Base-by-base conservation (phyloP, 352 stramenopile species). In the Plasmopara halstedii region DNA sequence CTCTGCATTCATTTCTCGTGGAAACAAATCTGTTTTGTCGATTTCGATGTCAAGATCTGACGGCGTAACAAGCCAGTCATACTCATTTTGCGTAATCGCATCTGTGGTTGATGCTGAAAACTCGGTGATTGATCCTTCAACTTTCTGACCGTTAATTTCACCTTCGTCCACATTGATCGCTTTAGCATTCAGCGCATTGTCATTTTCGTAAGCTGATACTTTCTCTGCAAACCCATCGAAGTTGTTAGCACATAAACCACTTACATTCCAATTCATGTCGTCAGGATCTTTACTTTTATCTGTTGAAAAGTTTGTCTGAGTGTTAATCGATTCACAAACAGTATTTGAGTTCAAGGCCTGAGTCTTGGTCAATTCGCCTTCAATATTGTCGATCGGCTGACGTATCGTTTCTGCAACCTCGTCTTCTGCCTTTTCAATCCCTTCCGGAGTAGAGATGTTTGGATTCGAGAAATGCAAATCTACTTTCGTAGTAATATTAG, bases 311-410 rank as follows among this genome's bases (percentile, higher is more conserved):
- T 58, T 42, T 34, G 56, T 62, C 42, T 79, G 63, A 50, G 73
- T 73, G n/a, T n/a, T n/a, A n/a, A n/a, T n/a, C n/a, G n/a, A 34
- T 82, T 64, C 42, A 75, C 54, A 20, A 7, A 29, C 31, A 14
- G 42, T 7, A 17, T 65, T 52, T 9, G 23, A 42, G 14, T 18
- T 31, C 4, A 32, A 42, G 26, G 8, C 5, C 4, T 46, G 2
- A n/a, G 34, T 17, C 10, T 48, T 23, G 6, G 27, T 43, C 6
- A 44, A 26, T 36, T 14, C 20, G 33, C 2, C 38, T 19, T 4
- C 29, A 6, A n/a, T 7, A 13, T 33, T 20, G 9, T 14, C 29
- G 21, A 18, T 14, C 29, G 6, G 11, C 21, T 47, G 27, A 5
- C 18, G 13, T 42, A 25, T 31, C 34, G 29, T 26, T 23, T 32